Evolutionary conservation across 2,329 filamentous ascomycete species (phyloP).

Genomic region (Penicillium sp.): DNA sequence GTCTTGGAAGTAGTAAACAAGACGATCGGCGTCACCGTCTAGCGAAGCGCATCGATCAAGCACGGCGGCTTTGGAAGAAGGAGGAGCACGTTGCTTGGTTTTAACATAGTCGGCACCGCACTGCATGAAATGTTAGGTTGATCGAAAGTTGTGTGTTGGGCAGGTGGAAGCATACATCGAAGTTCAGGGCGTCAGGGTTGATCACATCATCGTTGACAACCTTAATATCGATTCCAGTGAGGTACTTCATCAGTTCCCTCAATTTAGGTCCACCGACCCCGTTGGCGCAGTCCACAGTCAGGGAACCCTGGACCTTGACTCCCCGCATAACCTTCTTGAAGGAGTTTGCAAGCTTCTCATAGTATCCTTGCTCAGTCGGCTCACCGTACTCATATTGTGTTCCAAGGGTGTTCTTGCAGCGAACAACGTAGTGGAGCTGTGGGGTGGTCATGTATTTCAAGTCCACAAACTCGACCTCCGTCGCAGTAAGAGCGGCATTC

Average conservation of each 20-base stretch:
- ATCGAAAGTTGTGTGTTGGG: not conserved
- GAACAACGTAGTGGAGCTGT: slow-evolving; percentile 95
- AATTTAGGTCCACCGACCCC: slow-evolving; percentile 94
- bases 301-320: slow-evolving; percentile 66
- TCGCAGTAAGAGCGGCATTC: slow-evolving; percentile 73
- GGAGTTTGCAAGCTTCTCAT: slow-evolving; percentile 82
- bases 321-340: slow-evolving; percentile 80
- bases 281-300: slow-evolving; percentile 94
- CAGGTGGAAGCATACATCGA: slow-evolving; percentile 60
- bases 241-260: slow-evolving; percentile 76
- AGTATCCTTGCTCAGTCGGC: slow-evolving; percentile 87
- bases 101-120: slow-evolving; percentile 97
- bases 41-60: slow-evolving; percentile 83
- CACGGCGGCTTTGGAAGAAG: slow-evolving; percentile 70
- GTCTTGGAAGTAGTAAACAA: slow-evolving; percentile 93
- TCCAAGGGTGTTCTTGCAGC: slow-evolving; percentile 88
- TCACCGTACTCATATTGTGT: slow-evolving; percentile 85
- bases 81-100: slow-evolving; percentile 88
- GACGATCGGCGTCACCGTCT: slow-evolving; percentile 90
- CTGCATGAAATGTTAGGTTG: slow-evolving; percentile 43
- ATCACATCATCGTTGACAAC: slow-evolving; percentile 92
- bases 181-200: slow-evolving; percentile 82
- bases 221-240: slow-evolving; percentile 75
- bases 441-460: slow-evolving; percentile 92
- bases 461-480: slow-evolving; percentile 72